These are phyloP conservation scores for Sclerotinia glacialis DNA, from an alignment of 2,329 filamentous ascomycete species.

Conservation along the genomic window DNA sequence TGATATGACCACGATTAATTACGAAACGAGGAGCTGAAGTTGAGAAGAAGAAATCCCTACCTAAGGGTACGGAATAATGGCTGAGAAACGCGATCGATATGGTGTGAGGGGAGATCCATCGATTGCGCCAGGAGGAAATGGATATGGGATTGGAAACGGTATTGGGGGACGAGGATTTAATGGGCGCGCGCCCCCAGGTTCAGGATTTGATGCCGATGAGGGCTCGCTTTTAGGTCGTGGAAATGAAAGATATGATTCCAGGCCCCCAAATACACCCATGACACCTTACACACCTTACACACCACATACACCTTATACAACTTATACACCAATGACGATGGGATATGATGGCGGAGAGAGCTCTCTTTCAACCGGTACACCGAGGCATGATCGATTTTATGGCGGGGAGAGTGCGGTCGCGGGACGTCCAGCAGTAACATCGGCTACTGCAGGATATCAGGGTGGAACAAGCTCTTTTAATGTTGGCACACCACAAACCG, in stretches of 20 bases:
- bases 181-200: constrained; percentile 14
- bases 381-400: constrained; percentile 13
- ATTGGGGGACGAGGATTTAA: constrained; percentile 20
- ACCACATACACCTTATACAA: not conserved
- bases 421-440: constrained; percentile 8
- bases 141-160: constrained; percentile 7
- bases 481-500: not conserved
- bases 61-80: constrained; percentile 20
- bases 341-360: constrained; percentile 21
- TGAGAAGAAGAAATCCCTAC: constrained; percentile 21
- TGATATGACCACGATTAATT: constrained; percentile 20
- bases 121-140: constrained; percentile 16
- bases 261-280: constrained; percentile 22
- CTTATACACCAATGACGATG: constrained; percentile 14
- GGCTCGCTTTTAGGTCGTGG: constrained; percentile 2
- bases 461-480: constrained; percentile 13
- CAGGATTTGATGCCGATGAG: constrained; percentile 7
- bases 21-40: constrained; percentile 19
- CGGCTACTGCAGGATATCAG: constrained; percentile 9
- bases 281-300: constrained; percentile 17
- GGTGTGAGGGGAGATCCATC: constrained; percentile 5
- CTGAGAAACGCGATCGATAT: constrained; percentile 21
- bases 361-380: constrained; percentile 10
- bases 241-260: constrained; percentile 10
- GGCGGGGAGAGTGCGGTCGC: not conserved